phyloP scores from a whole-genome alignment of 2,329 filamentous ascomycete species.

The Waltergamsia citrina region DNA sequence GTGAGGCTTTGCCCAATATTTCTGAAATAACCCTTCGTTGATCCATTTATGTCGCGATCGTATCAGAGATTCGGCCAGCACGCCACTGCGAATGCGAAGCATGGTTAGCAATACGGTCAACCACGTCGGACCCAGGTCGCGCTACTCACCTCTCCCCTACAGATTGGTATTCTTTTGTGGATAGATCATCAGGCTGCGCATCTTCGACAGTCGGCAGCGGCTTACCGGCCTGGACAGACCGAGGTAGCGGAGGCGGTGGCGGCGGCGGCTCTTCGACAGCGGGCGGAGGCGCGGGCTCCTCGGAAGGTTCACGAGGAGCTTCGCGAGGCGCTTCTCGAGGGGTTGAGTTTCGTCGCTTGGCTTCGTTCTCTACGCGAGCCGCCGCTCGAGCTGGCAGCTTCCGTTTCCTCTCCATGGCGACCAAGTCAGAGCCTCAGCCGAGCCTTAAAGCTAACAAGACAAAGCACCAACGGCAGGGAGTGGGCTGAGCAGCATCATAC shows the following conservation, averaged over 20 bases:
- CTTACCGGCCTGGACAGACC: slow-evolving; percentile 52
- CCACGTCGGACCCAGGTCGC: too few relatives aligned
- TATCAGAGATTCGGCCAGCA: slow-evolving; percentile 62
- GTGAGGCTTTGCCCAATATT: slow-evolving; percentile 65
- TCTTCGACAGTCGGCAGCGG: slow-evolving; percentile 63
- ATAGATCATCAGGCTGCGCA: slow-evolving; percentile 54
- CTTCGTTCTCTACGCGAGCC: slow-evolving; percentile 47
- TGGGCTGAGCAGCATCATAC: too few relatives aligned
- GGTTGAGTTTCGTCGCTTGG: slow-evolving; percentile 50
- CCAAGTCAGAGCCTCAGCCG: background rate
- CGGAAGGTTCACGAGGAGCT: slow-evolving; percentile 37
- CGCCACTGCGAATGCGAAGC: slow-evolving; percentile 46
- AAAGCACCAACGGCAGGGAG: too few relatives aligned
- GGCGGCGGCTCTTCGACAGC: slow-evolving; percentile 24
- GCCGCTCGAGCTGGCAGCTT: slow-evolving; percentile 55
- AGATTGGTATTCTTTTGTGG: slow-evolving; percentile 60
- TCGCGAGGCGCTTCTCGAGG: slow-evolving; percentile 30
- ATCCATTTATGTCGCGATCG: slow-evolving; percentile 69
- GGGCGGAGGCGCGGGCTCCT: slow-evolving; percentile 32
- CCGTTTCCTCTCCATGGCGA: slow-evolving; percentile 53
- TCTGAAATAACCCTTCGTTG: slow-evolving; percentile 62
- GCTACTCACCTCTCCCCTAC: slow-evolving; percentile 57
- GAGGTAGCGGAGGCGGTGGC: slow-evolving; percentile 45
- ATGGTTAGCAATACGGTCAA: slow-evolving; percentile 13
- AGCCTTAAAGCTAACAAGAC: too few relatives aligned